A percentile compares a stretch with the other conserved stretches of the same genome.
These are phyloP conservation scores for Metarhizium guizhouense DNA, from an alignment of 2,329 filamentous ascomycete genomes.

Conservation along the genomic window DNA sequence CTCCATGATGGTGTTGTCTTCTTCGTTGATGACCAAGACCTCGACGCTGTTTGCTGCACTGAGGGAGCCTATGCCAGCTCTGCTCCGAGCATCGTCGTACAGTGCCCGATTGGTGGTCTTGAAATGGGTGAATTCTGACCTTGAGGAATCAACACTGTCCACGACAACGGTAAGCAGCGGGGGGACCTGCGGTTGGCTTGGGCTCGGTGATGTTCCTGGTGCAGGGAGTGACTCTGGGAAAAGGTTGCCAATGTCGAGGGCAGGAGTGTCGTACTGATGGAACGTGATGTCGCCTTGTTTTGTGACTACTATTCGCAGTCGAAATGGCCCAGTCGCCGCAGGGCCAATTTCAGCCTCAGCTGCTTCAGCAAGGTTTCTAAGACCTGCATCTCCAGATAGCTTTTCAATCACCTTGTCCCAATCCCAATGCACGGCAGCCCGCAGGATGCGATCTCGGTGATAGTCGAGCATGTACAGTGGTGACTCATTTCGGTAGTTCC, in stretches of 20 bases:
- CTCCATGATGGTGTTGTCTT: conserved; percentile 65
- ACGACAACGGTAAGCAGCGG: conserved; percentile 34
- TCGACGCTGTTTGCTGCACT: conserved; percentile 47
- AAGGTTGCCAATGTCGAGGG: conserved; percentile 40
- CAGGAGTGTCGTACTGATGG: conserved; percentile 25
- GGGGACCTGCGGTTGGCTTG: conserved; percentile 16
- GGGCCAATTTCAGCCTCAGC: conserved; percentile 27
- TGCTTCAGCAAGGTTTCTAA: conserved; percentile 27
- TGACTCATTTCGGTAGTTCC: conserved; percentile 44
- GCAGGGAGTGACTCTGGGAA: conserved; percentile 48
- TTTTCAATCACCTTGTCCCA: conserved; percentile 38
- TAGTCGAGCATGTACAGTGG: conserved; percentile 72
- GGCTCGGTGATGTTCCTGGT: conserved; percentile 20
- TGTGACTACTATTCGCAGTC: conserved; percentile 48
- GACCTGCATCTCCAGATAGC: conserved; percentile 36
- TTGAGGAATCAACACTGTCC: conserved; percentile 30
- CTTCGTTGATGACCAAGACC: conserved; percentile 62
- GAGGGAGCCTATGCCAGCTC: conserved; percentile 50
- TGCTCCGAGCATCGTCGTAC: conserved; percentile 61
- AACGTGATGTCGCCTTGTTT: conserved; percentile 37
- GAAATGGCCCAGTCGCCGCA: conserved; percentile 26
- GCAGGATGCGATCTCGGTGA: conserved; percentile 71
- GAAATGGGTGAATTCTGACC: conserved; percentile 65
- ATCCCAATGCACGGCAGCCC: conserved; percentile 46
- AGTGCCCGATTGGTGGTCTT: conserved; percentile 71